phyloP scores from a whole-genome alignment of 139 green algal species.

The Chara braunii region DNA sequence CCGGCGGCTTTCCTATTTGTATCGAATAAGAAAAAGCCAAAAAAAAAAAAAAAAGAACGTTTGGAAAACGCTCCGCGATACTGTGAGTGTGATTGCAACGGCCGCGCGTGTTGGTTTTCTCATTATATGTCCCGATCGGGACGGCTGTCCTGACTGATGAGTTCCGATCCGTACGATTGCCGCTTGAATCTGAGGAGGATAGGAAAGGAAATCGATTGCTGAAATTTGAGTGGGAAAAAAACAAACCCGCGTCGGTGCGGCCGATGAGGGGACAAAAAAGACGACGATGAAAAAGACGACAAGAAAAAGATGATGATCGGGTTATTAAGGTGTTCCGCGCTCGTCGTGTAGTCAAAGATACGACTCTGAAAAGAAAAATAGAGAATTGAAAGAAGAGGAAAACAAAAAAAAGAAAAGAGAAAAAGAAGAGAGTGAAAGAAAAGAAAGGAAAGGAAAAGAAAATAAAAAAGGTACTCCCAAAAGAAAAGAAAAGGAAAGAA shows the following conservation, averaged over 20 bases:
- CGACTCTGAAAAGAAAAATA: not conserved
- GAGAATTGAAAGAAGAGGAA: no score
- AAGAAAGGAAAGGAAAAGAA: not conserved
- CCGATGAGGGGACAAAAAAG: not conserved
- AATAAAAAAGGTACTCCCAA: no score
- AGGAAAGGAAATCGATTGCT: not conserved
- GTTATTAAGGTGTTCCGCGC: not conserved
- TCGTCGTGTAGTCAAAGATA: not conserved
- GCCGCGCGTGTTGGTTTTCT: no score
- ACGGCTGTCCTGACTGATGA: no score
- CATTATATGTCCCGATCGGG: no score
- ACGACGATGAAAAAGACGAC: not conserved
- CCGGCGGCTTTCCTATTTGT: no score
- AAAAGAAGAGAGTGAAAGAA: constrained; percentile 1
- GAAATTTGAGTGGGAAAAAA: not conserved
- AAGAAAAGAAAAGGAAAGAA: no score
- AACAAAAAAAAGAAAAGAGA: constrained; percentile 9
- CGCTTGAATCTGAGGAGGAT: not conserved
- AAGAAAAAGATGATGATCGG: not conserved
- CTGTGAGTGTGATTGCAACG: no score
- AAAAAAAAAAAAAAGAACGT: no score
- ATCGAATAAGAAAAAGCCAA: no score
- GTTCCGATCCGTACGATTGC: no score
- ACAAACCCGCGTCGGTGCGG: not conserved
- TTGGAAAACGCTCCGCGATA: no score